Percentiles rank a stretch among this genome's conserved stretches.
These are phyloP conservation scores for Lactarius hatsudake DNA, from an alignment of 768 basidiomycete genomes.

Conservation along the genomic window DNA sequence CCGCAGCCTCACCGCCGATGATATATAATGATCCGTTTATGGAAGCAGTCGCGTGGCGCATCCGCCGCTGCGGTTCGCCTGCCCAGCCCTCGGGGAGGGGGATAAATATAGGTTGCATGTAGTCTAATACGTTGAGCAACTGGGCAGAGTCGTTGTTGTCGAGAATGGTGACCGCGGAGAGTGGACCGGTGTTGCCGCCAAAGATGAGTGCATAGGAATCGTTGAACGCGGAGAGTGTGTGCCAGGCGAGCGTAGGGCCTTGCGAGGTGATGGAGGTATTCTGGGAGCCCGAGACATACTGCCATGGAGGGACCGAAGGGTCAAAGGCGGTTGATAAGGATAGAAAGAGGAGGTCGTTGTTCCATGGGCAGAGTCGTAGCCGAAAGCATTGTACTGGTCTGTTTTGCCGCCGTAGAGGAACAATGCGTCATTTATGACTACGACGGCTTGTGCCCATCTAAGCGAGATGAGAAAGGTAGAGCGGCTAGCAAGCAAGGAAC, in stretches of 20 bases:
- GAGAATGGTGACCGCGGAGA: conserved; percentile 50
- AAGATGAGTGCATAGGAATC: conserved; percentile 57
- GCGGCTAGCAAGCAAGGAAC: background rate
- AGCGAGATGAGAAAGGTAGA: background rate
- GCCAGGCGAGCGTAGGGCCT: conserved; percentile 73
- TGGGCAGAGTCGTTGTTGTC: conserved; percentile 61
- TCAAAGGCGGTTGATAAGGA: conserved; percentile 59
- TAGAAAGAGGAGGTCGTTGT: conserved; percentile 67
- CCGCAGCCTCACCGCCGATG: conserved; percentile 78
- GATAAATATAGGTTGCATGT: conserved; percentile 44
- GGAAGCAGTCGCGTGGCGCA: conserved; percentile 67
- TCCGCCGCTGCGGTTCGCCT: conserved; percentile 67
- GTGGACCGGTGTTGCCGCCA: conserved; percentile 71
- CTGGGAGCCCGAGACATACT: conserved; percentile 48
- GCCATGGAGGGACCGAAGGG: conserved; percentile 66
- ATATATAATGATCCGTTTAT: conserved; percentile 57
- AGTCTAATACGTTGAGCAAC: conserved; percentile 47
- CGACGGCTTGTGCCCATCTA: conserved; percentile 84
- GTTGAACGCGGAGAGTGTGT: conserved; percentile 68
- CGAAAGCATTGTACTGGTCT: conserved; percentile 62
- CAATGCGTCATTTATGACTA: conserved; percentile 55
- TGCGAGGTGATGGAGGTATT: conserved; percentile 43
- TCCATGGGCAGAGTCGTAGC: conserved; percentile 72
- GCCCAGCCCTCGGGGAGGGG: conserved; percentile 53
- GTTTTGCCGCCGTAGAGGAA: conserved; percentile 81